A percentile compares a stretch with the other conserved stretches of the same genome.
Conservation (phyloP, 75 land plant genomes). For the Selaginella moellendorffii region DNA sequence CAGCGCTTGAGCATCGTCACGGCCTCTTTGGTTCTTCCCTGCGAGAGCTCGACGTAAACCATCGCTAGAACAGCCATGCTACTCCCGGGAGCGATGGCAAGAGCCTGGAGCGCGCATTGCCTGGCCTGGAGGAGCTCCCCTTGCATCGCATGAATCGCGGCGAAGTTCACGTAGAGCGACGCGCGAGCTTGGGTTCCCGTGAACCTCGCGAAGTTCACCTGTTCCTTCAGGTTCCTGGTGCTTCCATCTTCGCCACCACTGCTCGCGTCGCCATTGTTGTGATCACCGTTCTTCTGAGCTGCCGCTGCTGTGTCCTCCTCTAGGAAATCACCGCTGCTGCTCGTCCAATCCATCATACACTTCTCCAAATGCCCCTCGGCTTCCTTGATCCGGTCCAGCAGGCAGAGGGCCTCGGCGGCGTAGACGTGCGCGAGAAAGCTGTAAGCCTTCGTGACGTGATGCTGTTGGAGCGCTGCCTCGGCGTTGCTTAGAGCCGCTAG, state of each 20-base stretch:
- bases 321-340: neutral
- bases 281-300: neutral
- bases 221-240: slow-evolving; percentile 12
- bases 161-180: slow-evolving; percentile 46
- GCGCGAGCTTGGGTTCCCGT: slow-evolving; percentile 57
- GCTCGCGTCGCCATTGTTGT: slow-evolving; percentile 22
- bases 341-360: slow-evolving; percentile 29
- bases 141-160: slow-evolving; percentile 47
- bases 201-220: slow-evolving; percentile 21
- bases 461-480: slow-evolving; percentile 39
- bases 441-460: slow-evolving; percentile 42
- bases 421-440: slow-evolving; percentile 50
- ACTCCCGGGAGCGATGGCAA: slow-evolving; percentile 39
- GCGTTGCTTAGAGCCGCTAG: slow-evolving; percentile 49
- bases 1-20: slow-evolving; percentile 51
- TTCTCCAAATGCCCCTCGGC: slow-evolving; percentile 56
- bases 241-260: slow-evolving; percentile 53
- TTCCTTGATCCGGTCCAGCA: slow-evolving; percentile 56
- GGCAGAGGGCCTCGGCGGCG: slow-evolving; percentile 93
- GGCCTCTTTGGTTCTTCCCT: slow-evolving; percentile 55
- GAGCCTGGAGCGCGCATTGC: slow-evolving; percentile 39
- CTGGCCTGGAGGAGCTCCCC: slow-evolving; percentile 65
- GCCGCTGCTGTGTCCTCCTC: neutral
- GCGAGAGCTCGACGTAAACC: slow-evolving; percentile 63
- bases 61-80: slow-evolving; percentile 45